Base-by-base conservation (phyloP, 495 filamentous ascomycete species). In the Staphylotrichum longicolle region DNA sequence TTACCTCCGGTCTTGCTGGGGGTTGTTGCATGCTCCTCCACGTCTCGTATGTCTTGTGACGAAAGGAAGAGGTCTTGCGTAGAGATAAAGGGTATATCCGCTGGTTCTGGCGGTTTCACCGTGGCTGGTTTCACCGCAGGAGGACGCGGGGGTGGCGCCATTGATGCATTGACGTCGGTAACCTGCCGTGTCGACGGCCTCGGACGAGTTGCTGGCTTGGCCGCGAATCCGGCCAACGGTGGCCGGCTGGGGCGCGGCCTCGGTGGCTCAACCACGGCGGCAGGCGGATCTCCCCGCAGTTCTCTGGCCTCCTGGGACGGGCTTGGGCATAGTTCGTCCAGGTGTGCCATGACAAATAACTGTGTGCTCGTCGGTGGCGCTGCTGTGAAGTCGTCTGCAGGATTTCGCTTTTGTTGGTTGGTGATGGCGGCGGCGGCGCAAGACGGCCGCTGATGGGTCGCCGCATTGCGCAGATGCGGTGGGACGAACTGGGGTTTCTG, bases 281-380 rank as follows among this genome's bases (percentile, higher is more conserved):
- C 2, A 14, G 12, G 14, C 10, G 20, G 12, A 8, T 41, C 39
- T 41, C 75, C 75, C 20, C 74, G 73, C 14, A 80, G 57, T 61
- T 83, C 81, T 10, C 74, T 68, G 0, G 64, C 70, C 62, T 78
- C 74, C 63, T 83, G 81, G 0, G 78, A 78, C 7, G 77, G 74
- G 14, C 73, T 80, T 34, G 81, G 74, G n/a, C 79, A 72, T 27
- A 80, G 76, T 53, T 81, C 78, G 8, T 54, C 51, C 11, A 81
- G 59, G 54, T 82, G 67, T n/a, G 65, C 53, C 42, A 77, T 66
- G 20, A 82, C 55, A 42, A 82, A 80, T 9, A 72, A 57, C 59
- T 81, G 78, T 0, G 80, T 81, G 56, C 71, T 75, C 7, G 71
- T 69, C 2, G 75, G 74, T 40, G 73, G 8, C 15, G 14, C 52